phyloP scores from a whole-genome alignment of 2,329 filamentous ascomycete genomes.

The Colletotrichum melonis region DNA sequence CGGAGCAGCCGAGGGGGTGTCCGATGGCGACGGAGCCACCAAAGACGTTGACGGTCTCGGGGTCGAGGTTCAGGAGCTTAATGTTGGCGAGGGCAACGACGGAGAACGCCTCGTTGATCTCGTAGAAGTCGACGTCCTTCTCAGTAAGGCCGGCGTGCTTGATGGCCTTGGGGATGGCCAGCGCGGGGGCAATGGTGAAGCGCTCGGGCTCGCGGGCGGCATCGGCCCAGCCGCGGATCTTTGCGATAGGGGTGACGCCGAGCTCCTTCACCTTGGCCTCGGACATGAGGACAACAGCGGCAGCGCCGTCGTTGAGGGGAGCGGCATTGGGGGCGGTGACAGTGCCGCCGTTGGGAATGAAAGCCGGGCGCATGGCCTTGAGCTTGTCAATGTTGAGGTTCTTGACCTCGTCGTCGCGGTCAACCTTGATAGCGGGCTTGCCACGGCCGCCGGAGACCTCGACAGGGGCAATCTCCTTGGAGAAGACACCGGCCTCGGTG shows the following conservation, averaged over 20 bases:
- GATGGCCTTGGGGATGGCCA: conserved; percentile 97
- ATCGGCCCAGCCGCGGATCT: conserved; percentile 98
- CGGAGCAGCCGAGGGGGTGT: conserved; percentile 93
- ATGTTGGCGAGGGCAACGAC: conserved; percentile 97
- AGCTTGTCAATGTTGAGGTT: conserved; percentile 90
- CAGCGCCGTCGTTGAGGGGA: conserved; percentile 93
- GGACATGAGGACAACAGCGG: conserved; percentile 91
- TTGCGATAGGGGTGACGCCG: conserved; percentile 89
- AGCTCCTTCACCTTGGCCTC: conserved; percentile 95
- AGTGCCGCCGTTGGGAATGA: conserved; percentile 83
- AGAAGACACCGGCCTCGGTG: conserved; percentile 83
- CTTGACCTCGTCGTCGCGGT: conserved; percentile 94
- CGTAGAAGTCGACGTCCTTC: conserved; percentile 88
- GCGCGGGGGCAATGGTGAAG: conserved; percentile 93
- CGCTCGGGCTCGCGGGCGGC: conserved; percentile 91
- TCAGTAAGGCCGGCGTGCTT: conserved; percentile 89
- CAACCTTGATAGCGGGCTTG: conserved; percentile 84
- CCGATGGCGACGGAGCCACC: conserved; percentile 96
- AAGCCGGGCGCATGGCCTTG: conserved; percentile 85
- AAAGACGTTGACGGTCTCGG: conserved; percentile 93
- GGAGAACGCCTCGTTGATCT: conserved; percentile 99
- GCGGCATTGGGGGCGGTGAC: conserved; percentile 97
- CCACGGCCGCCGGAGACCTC: conserved; percentile 89
- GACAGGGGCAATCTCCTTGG: conserved; percentile 87
- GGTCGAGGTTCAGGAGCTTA: conserved; percentile 83